Conservation (phyloP, 2,329 filamentous ascomycete genomes). For the Calonectria henricotiae region DNA sequence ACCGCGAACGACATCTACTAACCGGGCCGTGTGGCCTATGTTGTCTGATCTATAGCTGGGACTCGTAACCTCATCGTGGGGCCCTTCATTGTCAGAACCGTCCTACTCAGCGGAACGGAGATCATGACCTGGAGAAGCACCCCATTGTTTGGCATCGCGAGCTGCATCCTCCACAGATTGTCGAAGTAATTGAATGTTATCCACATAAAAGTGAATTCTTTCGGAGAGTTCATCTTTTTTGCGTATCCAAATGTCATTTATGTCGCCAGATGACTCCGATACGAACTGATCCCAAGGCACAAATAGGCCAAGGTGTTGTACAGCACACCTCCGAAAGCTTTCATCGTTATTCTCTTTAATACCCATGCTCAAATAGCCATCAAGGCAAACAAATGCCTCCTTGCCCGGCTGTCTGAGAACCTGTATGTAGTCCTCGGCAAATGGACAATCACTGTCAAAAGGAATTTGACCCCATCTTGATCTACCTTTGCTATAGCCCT, state of each 20-base stretch:
- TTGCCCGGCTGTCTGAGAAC: neutral
- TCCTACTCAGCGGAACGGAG: neutral
- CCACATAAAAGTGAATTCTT: neutral
- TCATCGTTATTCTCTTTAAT: neutral
- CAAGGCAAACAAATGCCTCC: neutral
- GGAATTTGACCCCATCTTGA: neutral
- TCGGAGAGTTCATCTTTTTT: neutral
- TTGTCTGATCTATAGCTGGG: neutral
- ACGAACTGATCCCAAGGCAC: neutral
- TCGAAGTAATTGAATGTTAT: slow-evolving; percentile 25
- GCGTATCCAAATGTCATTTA: neutral
- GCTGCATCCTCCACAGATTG: neutral
- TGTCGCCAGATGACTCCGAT: neutral
- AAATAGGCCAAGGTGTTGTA: slow-evolving; percentile 3
- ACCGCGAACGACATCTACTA: neutral
- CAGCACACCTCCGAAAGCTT: neutral
- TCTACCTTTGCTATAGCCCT: neutral
- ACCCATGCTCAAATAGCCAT: slow-evolving; percentile 17
- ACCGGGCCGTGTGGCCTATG: neutral
- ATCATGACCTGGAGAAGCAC: neutral
- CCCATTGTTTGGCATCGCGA: neutral
- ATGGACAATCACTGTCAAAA: neutral
- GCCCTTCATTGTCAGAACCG: neutral
- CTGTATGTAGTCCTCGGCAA: neutral
- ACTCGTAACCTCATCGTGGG: neutral